These are phyloP conservation scores for Glarea lozoyensis DNA, from an alignment of 495 filamentous ascomycete species.

Conservation along the genomic window DNA sequence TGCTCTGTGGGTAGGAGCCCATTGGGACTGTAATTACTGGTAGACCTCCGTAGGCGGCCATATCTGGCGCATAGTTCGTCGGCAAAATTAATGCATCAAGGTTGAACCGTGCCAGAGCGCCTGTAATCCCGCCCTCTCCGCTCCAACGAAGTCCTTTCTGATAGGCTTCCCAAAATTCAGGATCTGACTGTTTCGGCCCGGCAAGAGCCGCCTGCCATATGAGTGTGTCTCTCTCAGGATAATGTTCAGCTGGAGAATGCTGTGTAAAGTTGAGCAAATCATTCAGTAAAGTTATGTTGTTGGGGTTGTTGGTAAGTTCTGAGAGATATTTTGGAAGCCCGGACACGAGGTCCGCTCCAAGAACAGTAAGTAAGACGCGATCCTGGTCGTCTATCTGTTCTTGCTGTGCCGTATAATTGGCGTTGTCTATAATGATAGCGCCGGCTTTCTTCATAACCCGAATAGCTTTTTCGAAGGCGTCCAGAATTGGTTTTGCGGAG, in stretches of 20 bases:
- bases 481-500: constrained; percentile 18
- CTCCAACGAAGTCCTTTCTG: constrained; percentile 25
- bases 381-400: constrained; percentile 12
- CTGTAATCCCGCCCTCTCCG: constrained; percentile 24
- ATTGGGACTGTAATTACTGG: constrained; percentile 36
- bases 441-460: constrained; percentile 27
- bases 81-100: constrained; percentile 37
- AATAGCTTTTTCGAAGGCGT: constrained; percentile 27
- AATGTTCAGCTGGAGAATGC: constrained; percentile 23
- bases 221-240: constrained; percentile 25
- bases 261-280: constrained; percentile 27
- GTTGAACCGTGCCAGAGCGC: constrained; percentile 25
- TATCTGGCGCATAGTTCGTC: constrained; percentile 18
- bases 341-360: constrained; percentile 37
- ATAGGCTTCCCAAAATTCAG: constrained; percentile 31
- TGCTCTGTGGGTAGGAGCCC: constrained; percentile 27
- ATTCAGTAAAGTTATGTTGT: constrained; percentile 29
- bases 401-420: constrained; percentile 23
- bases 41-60: constrained; percentile 25
- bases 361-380: constrained; percentile 18
- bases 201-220: constrained; percentile 28
- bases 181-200: constrained; percentile 31
- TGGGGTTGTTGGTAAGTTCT: constrained; percentile 35
- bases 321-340: constrained; percentile 37
- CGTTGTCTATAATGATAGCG: constrained; percentile 28